Conservation (phyloP, 352 stramenopile genomes). For the Phytophthora litchii region DNA sequence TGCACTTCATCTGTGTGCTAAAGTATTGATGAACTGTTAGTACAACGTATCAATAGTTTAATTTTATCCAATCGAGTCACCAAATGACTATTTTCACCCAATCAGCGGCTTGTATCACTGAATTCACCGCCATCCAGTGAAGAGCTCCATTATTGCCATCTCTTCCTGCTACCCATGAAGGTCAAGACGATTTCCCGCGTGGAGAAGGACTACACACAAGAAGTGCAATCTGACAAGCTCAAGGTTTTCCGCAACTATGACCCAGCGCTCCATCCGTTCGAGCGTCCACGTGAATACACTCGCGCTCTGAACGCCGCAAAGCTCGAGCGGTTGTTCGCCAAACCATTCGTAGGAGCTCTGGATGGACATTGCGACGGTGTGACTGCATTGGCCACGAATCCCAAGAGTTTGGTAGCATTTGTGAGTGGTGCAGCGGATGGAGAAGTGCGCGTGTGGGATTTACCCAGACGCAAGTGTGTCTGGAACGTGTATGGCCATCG, state of each 20-base stretch:
- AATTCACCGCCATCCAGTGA: constrained; percentile 39
- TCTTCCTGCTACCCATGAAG: constrained; percentile 90
- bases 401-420: constrained; percentile 90
- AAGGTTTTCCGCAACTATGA: constrained; percentile 98
- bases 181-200: constrained; percentile 98
- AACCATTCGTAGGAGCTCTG: constrained; percentile 97
- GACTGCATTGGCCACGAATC: constrained; percentile 91
- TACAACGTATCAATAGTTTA: not conserved
- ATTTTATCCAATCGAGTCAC: constrained; percentile 25
- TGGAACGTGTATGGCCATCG: constrained; percentile 93
- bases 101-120: not conserved
- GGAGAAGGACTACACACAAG: constrained; percentile 94
- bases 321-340: constrained; percentile 98
- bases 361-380: constrained; percentile 98
- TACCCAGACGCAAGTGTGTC: constrained; percentile 94
- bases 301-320: constrained; percentile 97
- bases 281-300: constrained; percentile 94
- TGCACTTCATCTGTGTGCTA: constrained; percentile 10
- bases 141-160: constrained; percentile 24
- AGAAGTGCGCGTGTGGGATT: constrained; percentile 98
- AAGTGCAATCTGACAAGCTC: constrained; percentile 93
- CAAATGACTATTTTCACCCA: constrained; percentile 8
- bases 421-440: constrained; percentile 92
- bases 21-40: constrained; percentile 27
- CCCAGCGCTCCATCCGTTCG: constrained; percentile 94